phyloP scores from a whole-genome alignment of 306 rosid genomes.

The Ammopiptanthus mongolicus region DNA sequence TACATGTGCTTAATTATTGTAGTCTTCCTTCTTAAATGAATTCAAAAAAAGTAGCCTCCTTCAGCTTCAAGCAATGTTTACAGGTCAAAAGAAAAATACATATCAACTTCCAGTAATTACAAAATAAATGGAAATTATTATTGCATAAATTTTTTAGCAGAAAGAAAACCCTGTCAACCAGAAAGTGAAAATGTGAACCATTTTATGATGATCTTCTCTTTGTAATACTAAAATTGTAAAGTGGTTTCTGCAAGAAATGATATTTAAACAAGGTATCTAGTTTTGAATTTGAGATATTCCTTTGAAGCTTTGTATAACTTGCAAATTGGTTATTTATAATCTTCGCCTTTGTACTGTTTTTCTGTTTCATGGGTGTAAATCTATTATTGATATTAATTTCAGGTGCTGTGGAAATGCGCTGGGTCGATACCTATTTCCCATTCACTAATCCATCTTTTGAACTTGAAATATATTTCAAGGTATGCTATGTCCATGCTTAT shows the following conservation, averaged over 20 bases:
- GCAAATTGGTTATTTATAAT: not conserved
- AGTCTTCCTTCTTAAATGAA: not conserved
- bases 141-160: not conserved
- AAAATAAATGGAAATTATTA: not conserved
- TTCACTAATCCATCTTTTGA: slow-evolving; percentile 95
- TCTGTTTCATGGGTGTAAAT: not conserved
- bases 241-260: not conserved
- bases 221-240: not conserved
- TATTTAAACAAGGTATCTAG: not conserved
- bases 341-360: not conserved
- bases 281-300: slow-evolving; percentile 12
- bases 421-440: slow-evolving; percentile 97
- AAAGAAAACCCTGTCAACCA: not conserved
- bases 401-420: slow-evolving; percentile 97
- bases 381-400: slow-evolving; percentile 25
- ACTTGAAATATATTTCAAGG: slow-evolving; percentile 93
- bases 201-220: not conserved
- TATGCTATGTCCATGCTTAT: slow-evolving; percentile 24
- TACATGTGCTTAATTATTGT: not conserved
- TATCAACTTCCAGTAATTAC: not conserved
- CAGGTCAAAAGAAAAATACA: not conserved
- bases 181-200: not conserved
- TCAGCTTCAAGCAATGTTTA: slow-evolving; percentile 9
- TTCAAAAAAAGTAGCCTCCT: not conserved
- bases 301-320: not conserved